Conservation (phyloP, 257 asterid species). For the Salvia rosmarinus region DNA sequence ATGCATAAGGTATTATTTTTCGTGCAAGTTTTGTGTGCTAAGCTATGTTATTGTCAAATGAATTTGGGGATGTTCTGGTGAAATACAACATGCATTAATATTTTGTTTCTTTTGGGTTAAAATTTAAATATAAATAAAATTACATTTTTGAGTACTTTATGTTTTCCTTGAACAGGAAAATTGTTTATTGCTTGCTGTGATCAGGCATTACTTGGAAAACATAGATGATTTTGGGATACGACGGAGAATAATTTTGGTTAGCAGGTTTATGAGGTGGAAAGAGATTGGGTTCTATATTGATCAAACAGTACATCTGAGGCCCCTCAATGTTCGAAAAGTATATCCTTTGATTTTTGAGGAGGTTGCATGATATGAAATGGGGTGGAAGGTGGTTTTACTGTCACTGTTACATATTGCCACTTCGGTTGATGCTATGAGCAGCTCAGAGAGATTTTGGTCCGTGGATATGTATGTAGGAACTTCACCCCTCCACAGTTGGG, state of each 20-base stretch:
- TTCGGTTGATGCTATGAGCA: conserved; percentile 59
- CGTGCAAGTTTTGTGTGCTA: background rate
- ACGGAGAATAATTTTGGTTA: background rate
- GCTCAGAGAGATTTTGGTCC: conserved; percentile 50
- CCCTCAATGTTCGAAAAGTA: background rate
- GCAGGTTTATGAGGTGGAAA: conserved; percentile 12
- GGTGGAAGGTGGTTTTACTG: conserved; percentile 60
- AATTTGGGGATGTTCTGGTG: background rate
- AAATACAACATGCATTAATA: background rate
- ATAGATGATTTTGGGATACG: background rate
- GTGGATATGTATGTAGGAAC: conserved; percentile 42
- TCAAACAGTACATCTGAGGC: conserved; percentile 11
- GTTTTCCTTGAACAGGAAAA: background rate
- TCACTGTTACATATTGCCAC: conserved; percentile 44
- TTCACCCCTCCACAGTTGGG: conserved; percentile 65
- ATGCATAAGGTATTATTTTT: background rate
- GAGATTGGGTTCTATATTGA: conserved; percentile 10
- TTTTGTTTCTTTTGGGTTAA: background rate
- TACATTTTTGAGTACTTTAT: background rate
- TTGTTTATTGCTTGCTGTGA: background rate
- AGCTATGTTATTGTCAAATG: background rate
- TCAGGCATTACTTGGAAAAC: background rate
- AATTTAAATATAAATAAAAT: background rate
- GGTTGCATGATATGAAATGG: conserved; percentile 54
- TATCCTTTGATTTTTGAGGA: conserved; percentile 30